phyloP scores from a whole-genome alignment of 768 basidiomycete species.

The Mycena latifolia region DNA sequence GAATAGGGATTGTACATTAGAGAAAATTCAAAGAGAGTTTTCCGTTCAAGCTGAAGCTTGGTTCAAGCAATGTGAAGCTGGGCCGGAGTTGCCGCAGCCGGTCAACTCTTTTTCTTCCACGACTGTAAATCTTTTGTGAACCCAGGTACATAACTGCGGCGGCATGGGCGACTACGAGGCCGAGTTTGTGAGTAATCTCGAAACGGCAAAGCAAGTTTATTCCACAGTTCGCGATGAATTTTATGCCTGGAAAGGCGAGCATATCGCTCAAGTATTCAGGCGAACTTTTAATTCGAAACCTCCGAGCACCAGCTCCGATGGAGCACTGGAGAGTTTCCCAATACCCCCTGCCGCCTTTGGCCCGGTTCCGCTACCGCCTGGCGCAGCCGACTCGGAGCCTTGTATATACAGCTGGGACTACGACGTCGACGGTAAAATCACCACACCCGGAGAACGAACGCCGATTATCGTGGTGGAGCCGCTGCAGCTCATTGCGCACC shows the following conservation, averaged over 20 bases:
- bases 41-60: no score
- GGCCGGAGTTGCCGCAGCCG: no score
- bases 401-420: slow-evolving; percentile 4
- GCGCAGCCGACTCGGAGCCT: neutral
- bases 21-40: no score
- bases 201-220: neutral
- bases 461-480: neutral
- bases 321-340: neutral
- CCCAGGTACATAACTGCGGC: no score
- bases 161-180: neutral
- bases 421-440: slow-evolving; percentile 1
- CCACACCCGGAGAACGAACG: neutral
- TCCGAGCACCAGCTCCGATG: no score
- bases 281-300: neutral
- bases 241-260: neutral
- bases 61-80: no score
- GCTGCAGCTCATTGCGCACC: neutral
- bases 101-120: no score
- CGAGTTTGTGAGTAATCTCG: neutral
- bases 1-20: no score
- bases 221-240: neutral
- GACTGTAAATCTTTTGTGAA: no score
- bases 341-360: no score
- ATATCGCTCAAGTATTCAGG: neutral
- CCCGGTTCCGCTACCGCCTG: neutral